Evolutionary conservation across 177 flowering plant species (phyloP), one percentile per base, ranked within the genome.

Genomic region (Telopea speciosissima): DNA sequence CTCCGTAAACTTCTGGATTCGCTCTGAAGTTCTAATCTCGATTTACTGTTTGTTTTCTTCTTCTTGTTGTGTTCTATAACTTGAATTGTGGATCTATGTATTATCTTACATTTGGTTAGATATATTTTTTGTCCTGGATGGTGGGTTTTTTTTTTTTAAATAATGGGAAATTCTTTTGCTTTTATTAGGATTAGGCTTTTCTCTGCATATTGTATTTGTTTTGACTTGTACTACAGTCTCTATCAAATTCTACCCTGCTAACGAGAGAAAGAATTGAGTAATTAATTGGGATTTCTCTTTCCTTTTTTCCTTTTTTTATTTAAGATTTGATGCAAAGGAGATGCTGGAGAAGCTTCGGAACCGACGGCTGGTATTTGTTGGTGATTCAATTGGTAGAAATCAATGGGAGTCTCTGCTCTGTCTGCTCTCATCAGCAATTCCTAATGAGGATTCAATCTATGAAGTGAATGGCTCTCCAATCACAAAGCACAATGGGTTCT

Each of bases 321-420:
- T 63, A 22, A 91, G 99, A 79, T 93, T 95, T 70, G 82, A 93
- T 83, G 92, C 92, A 3, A 87, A 70, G 64, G n/a, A 72, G 62
- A 88, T 96, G 97, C 70, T 93, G 82, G 97, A 93, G 80, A 89
- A 83, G 76, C 75, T 96, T 52, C 73, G 95, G 60, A 86, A 90
- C 84, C 84, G 83, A 67, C 80, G 97, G 59, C 61, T 93, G 33
- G 95, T 85, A 6, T 96, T 93, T 73, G 93, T 85, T 14, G 99
- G 99, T 0, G 98, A 96, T 75, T 96, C 99, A 23, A 96, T 96
- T 67, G 99, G 99, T 66, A 85, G 99, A 86, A 95, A 95, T 78
- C 99, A 95, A 72, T 95, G 98, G 99, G 99, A 95, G 74, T 95
- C 99, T 9, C 85, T 93, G 24, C 87, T 95, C 5, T 95, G 99